phyloP scores from a whole-genome alignment of 768 basidiomycete species.

The Galerina marginata region DNA sequence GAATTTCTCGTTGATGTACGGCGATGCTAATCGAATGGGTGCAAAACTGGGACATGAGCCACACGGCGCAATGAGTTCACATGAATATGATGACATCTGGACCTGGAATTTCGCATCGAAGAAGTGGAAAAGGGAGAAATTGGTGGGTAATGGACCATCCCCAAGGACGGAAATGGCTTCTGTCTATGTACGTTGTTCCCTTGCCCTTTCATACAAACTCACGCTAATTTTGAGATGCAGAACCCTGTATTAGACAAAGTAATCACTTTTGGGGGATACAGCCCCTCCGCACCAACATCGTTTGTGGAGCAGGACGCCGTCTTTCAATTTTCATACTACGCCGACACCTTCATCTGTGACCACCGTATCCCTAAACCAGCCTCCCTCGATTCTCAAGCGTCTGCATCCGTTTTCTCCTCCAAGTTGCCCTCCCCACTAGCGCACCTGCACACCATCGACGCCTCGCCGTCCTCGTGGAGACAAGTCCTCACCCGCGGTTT shows the following conservation, averaged over 20 bases:
- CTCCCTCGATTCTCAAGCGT: neutral
- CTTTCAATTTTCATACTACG: slow-evolving; percentile 42
- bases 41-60: slow-evolving; percentile 28
- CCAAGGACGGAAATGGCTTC: slow-evolving; percentile 35
- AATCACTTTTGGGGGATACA: slow-evolving; percentile 43
- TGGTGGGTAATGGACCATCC: slow-evolving; percentile 36
- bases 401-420: neutral
- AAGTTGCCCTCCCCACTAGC: neutral
- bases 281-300: slow-evolving; percentile 27
- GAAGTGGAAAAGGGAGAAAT: slow-evolving; percentile 35
- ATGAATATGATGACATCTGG: slow-evolving; percentile 39
- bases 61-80: slow-evolving; percentile 23
- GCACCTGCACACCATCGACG: neutral
- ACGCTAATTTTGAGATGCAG: neutral
- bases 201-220: too few relatives aligned
- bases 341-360: slow-evolving; percentile 42
- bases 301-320: slow-evolving; percentile 12
- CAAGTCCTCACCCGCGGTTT: slow-evolving; percentile 46
- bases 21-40: slow-evolving; percentile 36
- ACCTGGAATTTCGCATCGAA: slow-evolving; percentile 34
- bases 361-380: slow-evolving; percentile 12
- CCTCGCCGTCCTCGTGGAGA: slow-evolving; percentile 28
- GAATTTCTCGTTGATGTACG: slow-evolving; percentile 38
- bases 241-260: slow-evolving; percentile 36
- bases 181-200: slow-evolving; percentile 14